Percentiles rank a stretch among this genome's conserved stretches.
Evolutionary conservation across 306 rosid species (phyloP).

Genomic region (Acacia melanoxylon): DNA sequence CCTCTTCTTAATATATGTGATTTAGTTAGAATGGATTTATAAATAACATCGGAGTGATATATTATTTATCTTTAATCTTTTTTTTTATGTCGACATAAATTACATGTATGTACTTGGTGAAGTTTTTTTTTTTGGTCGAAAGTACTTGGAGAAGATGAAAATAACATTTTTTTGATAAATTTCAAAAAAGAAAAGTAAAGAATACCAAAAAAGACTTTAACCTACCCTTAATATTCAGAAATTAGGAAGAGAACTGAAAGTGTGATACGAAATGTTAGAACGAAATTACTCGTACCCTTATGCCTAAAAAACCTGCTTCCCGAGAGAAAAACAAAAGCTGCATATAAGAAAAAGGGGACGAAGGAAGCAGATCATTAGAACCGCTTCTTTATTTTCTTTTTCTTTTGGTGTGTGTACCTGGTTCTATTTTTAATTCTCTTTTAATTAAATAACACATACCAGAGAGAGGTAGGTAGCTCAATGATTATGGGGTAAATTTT

Average conservation of each 20-base stretch:
- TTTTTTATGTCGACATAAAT: no score
- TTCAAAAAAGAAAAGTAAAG: background rate
- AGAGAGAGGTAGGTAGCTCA: no score
- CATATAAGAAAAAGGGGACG: constrained; percentile 5
- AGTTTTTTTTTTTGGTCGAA: no score
- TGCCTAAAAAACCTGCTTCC: background rate
- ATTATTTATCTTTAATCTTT: no score
- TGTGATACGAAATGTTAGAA: background rate
- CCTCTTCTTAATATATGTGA: no score
- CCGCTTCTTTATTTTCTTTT: background rate
- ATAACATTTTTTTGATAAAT: background rate
- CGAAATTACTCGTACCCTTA: background rate
- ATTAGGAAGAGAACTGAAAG: background rate
- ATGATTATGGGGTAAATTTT: no score
- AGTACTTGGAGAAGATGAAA: background rate
- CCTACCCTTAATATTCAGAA: background rate
- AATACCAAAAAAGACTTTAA: background rate
- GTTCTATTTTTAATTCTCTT: no score
- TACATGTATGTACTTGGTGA: background rate
- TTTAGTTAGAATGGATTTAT: no score
- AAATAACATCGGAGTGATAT: no score
- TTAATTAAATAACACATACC: no score
- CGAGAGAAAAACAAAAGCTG: constrained; percentile 1
- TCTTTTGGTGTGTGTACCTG: background rate
- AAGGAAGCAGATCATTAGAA: no score